phyloP scores from a whole-genome alignment of 805 yeast genomes.

The Saturnispora diversa region DNA sequence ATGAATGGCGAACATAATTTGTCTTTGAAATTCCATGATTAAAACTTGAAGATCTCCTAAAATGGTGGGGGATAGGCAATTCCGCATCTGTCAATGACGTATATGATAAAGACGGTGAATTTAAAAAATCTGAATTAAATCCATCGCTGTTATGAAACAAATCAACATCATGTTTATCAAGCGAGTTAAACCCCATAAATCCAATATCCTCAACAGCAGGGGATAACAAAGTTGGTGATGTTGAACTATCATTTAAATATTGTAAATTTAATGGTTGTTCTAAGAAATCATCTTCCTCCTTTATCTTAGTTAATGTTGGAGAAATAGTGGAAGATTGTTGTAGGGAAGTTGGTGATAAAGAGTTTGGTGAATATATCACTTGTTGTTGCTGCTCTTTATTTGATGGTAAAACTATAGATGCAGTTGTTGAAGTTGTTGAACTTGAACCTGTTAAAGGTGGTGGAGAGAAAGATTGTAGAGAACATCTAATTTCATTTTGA shows the following conservation, averaged over 20 bases:
- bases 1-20: not conserved
- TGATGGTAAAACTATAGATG: not conserved
- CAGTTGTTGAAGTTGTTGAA: not conserved
- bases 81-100: not conserved
- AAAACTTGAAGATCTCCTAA: not conserved
- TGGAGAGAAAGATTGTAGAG: too few relatives aligned
- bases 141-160: too few relatives aligned
- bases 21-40: not conserved
- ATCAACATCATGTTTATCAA: too few relatives aligned
- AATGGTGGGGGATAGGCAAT: not conserved
- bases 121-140: not conserved
- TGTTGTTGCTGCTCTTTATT: not conserved
- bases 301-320: constrained; percentile 16
- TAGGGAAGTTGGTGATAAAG: not conserved
- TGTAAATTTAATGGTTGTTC: not conserved
- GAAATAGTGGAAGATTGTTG: not conserved
- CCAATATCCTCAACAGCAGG: not conserved
- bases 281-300: constrained; percentile 18
- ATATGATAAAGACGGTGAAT: too few relatives aligned
- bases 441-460: too few relatives aligned
- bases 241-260: not conserved
- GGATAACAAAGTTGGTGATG: not conserved
- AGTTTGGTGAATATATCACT: not conserved
- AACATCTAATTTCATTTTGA: constrained; percentile 36
- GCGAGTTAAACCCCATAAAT: not conserved